phyloP scores from a whole-genome alignment of 2,329 filamentous ascomycete species.

The Balansia obtecta region DNA sequence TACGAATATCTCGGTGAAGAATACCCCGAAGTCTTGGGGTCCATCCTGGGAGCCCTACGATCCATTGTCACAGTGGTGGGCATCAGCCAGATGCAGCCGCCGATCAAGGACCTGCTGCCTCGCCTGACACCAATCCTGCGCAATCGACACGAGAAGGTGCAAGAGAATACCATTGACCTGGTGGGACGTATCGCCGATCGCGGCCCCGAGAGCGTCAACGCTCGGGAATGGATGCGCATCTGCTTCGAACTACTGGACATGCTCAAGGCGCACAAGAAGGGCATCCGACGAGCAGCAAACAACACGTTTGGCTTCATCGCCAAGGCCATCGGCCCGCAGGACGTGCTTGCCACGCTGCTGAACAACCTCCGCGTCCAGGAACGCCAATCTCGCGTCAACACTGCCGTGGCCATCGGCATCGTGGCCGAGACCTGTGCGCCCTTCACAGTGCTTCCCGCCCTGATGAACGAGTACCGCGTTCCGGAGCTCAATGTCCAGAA shows the following conservation, averaged over 20 bases:
- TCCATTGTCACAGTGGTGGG: constrained; percentile 97
- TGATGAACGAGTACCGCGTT: constrained; percentile 99
- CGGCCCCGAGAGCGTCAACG: constrained; percentile 91
- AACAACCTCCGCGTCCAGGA: constrained; percentile 97
- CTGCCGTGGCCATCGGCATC: constrained; percentile 94
- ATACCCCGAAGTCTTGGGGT: constrained; percentile 94
- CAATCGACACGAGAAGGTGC: constrained; percentile 97
- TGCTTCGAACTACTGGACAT: constrained; percentile 98
- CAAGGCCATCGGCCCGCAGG: constrained; percentile 95
- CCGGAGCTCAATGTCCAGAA: constrained; percentile 98
- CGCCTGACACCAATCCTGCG: constrained; percentile 94
- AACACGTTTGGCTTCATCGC: constrained; percentile 99
- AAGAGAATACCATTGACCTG: constrained; percentile 97
- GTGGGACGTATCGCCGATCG: constrained; percentile 96
- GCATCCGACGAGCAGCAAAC: constrained; percentile 93
- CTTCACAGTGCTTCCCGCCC: constrained; percentile 92
- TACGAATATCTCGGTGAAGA: constrained; percentile 99
- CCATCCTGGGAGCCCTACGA: constrained; percentile 85
- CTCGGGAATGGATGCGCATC: constrained; percentile 98
- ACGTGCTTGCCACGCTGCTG: constrained; percentile 86
- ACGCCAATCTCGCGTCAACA: constrained; percentile 95
- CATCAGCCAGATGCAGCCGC: constrained; percentile 96
- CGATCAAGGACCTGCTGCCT: constrained; percentile 89
- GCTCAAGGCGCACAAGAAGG: constrained; percentile 99
- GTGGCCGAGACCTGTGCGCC: constrained; percentile 97